Evolutionary conservation across 768 basidiomycete species (phyloP), one percentile per base, ranked within the genome.

Genomic region (Pisolithus orientalis): DNA sequence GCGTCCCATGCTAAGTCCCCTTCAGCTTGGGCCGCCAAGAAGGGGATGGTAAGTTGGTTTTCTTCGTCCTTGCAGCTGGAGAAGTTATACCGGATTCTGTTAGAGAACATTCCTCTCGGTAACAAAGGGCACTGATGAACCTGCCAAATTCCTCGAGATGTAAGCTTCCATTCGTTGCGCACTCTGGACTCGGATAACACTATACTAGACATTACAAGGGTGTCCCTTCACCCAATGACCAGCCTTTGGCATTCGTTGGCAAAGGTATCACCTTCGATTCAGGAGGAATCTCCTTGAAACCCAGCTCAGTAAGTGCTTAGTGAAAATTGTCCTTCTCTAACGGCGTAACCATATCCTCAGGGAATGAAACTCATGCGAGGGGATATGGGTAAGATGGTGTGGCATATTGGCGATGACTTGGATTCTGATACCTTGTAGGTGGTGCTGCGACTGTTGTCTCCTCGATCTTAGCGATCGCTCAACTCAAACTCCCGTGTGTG

Each of bases 261-360:
- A 93, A 94, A 65, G 91, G 91, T 54, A 84, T 94, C 63, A 92
- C 90, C 14, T 94, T 94, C 57, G 90, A 94, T 67, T 82, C 83
- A 3, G 90, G 90, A 75, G 90, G 90, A 58, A 92, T 92, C 67
- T 87, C 85, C 53, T 70, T 94, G 67, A 94, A 94, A 69, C 82
- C 87, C n/a, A 63, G 76, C 32, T 75, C 76, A 32, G 88, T 84
- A 55, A 60, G 80, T 74, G 40, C 17, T 47, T 17, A 5, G 42
- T 24, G 1, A 16, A 31, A 4, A 16, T 17, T 4, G 9, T 40
- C 31, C 16, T 21, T 13, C 16, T 49, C 49, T 11, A 13, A 48
- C 50, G 13, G 44, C 16, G 9, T 44, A 8, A 32, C 17, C 7
- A 34, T 50, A n/a, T 25, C 29, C 47, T 2, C 48, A 88, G 85